Conservation (phyloP, 1,284 basidiomycete species). For the Ustilago sp. region DNA sequence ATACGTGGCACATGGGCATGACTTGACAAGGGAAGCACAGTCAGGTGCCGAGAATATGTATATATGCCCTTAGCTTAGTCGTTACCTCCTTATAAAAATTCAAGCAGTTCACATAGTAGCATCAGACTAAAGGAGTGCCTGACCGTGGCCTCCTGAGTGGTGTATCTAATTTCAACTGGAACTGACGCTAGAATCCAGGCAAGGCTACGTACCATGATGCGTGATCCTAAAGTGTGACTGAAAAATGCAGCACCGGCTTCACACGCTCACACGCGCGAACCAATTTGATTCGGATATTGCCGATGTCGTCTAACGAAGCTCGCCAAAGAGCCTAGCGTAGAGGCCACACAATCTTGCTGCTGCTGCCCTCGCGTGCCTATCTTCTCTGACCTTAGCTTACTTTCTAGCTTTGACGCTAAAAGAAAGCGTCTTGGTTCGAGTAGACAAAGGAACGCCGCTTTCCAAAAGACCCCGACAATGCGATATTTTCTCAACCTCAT, state of each 20-base stretch:
- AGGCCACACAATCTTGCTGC: neutral
- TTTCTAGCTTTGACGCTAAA: neutral
- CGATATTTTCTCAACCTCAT: neutral
- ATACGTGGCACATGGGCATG: no score
- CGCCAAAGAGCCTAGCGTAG: neutral
- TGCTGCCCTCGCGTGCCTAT: constrained; percentile 2
- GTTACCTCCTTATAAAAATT: no score
- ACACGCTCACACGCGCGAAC: neutral
- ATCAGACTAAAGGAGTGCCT: no score
- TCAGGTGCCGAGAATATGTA: no score
- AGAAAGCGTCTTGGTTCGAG: neutral
- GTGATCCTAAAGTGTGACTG: neutral
- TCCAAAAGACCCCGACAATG: neutral
- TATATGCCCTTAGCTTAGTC: no score
- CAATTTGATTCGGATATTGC: neutral
- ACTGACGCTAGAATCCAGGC: neutral
- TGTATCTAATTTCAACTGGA: no score
- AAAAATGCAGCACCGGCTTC: neutral
- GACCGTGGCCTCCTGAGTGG: no score
- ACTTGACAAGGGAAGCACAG: no score
- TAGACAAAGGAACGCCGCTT: constrained; percentile 8
- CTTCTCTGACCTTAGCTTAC: constrained; percentile 1
- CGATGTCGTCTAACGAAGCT: constrained; percentile 4
- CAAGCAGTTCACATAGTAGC: no score
- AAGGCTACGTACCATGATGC: neutral